Percentiles rank a stretch among this genome's conserved stretches.
These are phyloP conservation scores for Cyclotella distinguenda DNA, from an alignment of 108 stramenopile species.

Conservation along the genomic window DNA sequence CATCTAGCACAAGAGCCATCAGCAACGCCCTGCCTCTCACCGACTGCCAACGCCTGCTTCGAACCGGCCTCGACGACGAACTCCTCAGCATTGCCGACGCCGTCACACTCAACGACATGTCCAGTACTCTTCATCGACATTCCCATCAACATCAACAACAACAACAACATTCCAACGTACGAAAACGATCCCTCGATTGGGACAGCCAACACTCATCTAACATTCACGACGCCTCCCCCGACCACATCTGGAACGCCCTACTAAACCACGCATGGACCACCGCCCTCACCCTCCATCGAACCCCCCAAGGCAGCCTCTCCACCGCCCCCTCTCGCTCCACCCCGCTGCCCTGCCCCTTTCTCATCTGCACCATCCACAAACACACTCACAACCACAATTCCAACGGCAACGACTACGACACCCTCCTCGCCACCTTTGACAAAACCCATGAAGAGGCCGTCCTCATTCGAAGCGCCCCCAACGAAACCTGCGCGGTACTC, in stretches of 20 bases:
- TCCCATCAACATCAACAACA: background rate
- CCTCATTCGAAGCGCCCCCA: constrained; percentile 15
- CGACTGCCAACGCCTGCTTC: constrained; percentile 34
- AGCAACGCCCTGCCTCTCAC: constrained; percentile 2
- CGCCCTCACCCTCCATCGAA: constrained; percentile 18
- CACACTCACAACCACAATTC: background rate
- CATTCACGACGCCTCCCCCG: constrained; percentile 1
- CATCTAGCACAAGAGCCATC: background rate
- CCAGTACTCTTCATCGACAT: too few species aligned
- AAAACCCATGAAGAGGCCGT: constrained; percentile 26
- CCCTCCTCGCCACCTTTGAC: constrained; percentile 28
- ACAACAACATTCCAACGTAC: constrained; percentile 24
- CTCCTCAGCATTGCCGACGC: constrained; percentile 27
- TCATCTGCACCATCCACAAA: constrained; percentile 23
- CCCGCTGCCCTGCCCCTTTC: constrained; percentile 21
- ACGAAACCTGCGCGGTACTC: constrained; percentile 31
- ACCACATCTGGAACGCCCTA: constrained; percentile 30
- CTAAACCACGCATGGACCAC: constrained; percentile 26
- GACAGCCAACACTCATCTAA: background rate
- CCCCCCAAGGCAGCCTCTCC: constrained; percentile 8
- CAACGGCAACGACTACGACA: constrained; percentile 9
- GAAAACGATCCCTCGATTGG: constrained; percentile 8
- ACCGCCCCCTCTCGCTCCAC: constrained; percentile 8
- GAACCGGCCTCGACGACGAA: constrained; percentile 41
- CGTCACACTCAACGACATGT: background rate